phyloP scores from a whole-genome alignment of 768 basidiomycete species.

The Leccinum incarnatum region DNA sequence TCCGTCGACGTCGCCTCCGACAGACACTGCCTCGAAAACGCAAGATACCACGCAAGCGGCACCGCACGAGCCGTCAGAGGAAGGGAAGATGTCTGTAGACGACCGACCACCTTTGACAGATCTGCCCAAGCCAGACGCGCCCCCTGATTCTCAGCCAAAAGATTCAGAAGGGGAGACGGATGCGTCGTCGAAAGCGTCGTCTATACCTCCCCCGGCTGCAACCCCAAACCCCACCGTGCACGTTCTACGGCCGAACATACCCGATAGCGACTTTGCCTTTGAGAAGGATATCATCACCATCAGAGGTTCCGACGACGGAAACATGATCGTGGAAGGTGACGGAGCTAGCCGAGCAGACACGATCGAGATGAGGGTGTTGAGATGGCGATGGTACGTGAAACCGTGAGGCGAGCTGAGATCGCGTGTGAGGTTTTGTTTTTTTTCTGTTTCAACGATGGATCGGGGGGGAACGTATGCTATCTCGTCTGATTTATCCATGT shows the following conservation, averaged over 20 bases:
- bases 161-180: not conserved
- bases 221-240: constrained; percentile 1
- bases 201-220: not conserved
- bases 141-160: not conserved
- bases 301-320: constrained; percentile 9
- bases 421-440: not conserved
- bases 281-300: constrained; percentile 20
- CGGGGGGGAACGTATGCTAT: not conserved
- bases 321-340: constrained; percentile 15
- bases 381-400: constrained; percentile 26
- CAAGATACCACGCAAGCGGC: not conserved
- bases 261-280: constrained; percentile 22
- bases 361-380: constrained; percentile 26
- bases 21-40: constrained; percentile 4
- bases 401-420: constrained; percentile 3
- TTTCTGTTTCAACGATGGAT: not conserved
- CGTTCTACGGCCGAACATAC: constrained; percentile 19
- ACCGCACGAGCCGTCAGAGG: not conserved
- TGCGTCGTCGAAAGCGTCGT: not conserved
- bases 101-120: constrained; percentile 2
- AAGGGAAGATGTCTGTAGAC: not conserved
- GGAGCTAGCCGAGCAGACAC: not conserved
- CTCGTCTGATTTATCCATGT: constrained; percentile 16
- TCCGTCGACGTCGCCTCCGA: not conserved
- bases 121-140: not conserved